A percentile compares a stretch with the other conserved stretches of the same genome.
Conservation (phyloP, 1,284 basidiomycete species). For the Butyriboletus pseudospeciosus region DNA sequence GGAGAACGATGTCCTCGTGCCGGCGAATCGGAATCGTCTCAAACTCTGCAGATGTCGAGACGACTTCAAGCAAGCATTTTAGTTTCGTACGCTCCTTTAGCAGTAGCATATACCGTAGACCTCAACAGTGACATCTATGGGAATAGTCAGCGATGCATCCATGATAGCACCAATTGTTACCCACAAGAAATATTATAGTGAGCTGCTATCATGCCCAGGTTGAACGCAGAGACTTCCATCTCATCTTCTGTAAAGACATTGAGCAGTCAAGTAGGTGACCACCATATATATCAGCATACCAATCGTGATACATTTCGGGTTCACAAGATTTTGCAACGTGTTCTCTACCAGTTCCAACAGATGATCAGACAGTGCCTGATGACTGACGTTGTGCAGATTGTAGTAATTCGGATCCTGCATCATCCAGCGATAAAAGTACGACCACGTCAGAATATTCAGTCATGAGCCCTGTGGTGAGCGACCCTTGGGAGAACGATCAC, state of each 20-base stretch:
- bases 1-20: conserved; percentile 78
- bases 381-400: conserved; percentile 89
- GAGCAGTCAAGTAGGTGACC: conserved; percentile 1
- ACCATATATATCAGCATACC: conserved; percentile 45
- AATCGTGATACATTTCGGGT: conserved; percentile 92
- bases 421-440: conserved; percentile 94
- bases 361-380: conserved; percentile 90
- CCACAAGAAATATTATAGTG: conserved; percentile 87
- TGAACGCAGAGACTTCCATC: conserved; percentile 91
- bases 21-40: conserved; percentile 92
- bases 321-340: conserved; percentile 86
- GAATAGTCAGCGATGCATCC: background rate
- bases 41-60: conserved; percentile 95
- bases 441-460: conserved; percentile 90
- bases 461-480: conserved; percentile 3
- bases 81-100: conserved; percentile 97
- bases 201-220: conserved; percentile 94
- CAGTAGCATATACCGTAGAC: conserved; percentile 82
- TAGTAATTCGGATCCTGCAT: conserved; percentile 96
- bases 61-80: conserved; percentile 93
- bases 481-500: background rate
- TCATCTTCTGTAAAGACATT: conserved; percentile 65
- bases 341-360: conserved; percentile 95
- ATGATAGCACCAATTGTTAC: conserved; percentile 22
- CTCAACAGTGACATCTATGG: conserved; percentile 87